Evolutionary conservation across 2,329 filamentous ascomycete species (phyloP).

Genomic region (Talaromyces sp.): DNA sequence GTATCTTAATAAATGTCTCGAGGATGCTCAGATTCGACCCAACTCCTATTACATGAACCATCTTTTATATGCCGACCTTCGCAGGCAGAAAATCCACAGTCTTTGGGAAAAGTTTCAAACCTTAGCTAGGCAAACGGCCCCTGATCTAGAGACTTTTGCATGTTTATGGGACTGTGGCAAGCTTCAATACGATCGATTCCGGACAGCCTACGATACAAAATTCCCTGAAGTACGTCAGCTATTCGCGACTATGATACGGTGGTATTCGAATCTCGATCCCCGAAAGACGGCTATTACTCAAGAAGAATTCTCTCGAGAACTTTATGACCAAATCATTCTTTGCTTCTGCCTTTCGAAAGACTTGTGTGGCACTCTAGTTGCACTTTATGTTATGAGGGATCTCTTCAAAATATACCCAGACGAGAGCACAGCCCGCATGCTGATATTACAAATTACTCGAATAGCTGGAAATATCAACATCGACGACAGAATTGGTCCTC

Average conservation of each 20-base stretch:
- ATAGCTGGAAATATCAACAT: conserved; percentile 26
- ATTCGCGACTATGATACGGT: conserved; percentile 50
- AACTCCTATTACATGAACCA: conserved; percentile 79
- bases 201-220: conserved; percentile 44
- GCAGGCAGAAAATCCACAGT: conserved; percentile 54
- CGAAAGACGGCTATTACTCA: conserved; percentile 29
- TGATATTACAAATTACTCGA: conserved; percentile 50
- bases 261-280: conserved; percentile 36
- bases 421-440: conserved; percentile 45
- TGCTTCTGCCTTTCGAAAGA: conserved; percentile 52
- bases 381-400: conserved; percentile 45
- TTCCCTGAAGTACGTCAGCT: conserved; percentile 47
- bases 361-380: conserved; percentile 49
- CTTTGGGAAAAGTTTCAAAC: conserved; percentile 56
- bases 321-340: conserved; percentile 53
- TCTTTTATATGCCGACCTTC: conserved; percentile 64
- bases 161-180: conserved; percentile 60
- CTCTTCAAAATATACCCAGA: conserved; percentile 47
- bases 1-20: conserved; percentile 61
- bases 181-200: conserved; percentile 47
- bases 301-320: conserved; percentile 44
- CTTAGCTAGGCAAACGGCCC: conserved; percentile 54
- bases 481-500: conserved; percentile 21
- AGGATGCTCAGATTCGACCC: conserved; percentile 61
- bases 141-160: conserved; percentile 67